phyloP scores from a whole-genome alignment of 768 basidiomycete species.

The Auriscalpium microsporum region DNA sequence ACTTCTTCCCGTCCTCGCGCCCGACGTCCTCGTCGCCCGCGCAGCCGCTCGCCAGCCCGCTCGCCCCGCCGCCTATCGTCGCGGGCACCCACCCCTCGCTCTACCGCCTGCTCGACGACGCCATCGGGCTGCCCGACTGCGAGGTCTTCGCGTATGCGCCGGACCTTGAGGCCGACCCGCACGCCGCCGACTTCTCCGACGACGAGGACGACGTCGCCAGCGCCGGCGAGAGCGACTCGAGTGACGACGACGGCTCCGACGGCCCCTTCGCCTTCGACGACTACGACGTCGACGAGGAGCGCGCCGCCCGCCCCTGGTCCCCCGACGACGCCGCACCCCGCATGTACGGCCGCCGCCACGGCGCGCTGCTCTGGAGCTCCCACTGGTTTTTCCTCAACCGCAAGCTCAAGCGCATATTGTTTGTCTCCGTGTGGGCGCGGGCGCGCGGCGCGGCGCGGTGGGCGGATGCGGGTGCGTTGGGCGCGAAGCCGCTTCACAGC shows the following conservation, averaged over 20 bases:
- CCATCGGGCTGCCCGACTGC: constrained; percentile 84
- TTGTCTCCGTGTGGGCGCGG: constrained; percentile 87
- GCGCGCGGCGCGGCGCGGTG: constrained; percentile 50
- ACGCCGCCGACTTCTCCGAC: constrained; percentile 73
- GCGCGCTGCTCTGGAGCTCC: constrained; percentile 88
- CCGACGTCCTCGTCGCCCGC: constrained; percentile 66
- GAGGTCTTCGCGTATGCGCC: constrained; percentile 94
- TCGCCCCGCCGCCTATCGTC: constrained; percentile 62
- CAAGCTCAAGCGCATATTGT: constrained; percentile 86
- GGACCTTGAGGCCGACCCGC: constrained; percentile 90
- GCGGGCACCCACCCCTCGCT: constrained; percentile 84
- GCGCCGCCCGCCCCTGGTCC: constrained; percentile 19
- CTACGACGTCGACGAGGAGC: constrained; percentile 59
- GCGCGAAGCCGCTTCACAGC: constrained; percentile 9
- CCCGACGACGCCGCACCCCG: constrained; percentile 29
- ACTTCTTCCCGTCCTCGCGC: constrained; percentile 69
- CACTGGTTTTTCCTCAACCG: constrained; percentile 97
- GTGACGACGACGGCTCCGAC: constrained; percentile 56
- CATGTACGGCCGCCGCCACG: constrained; percentile 46
- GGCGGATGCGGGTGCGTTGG: constrained; percentile 26
- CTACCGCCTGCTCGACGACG: constrained; percentile 81
- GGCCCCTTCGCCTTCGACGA: constrained; percentile 73
- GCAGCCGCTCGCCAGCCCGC: constrained; percentile 53
- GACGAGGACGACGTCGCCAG: constrained; percentile 70
- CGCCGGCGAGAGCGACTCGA: constrained; percentile 51